Evolutionary conservation across 257 asterid genomes (phyloP).

Genomic region (Cordia subcordata): DNA sequence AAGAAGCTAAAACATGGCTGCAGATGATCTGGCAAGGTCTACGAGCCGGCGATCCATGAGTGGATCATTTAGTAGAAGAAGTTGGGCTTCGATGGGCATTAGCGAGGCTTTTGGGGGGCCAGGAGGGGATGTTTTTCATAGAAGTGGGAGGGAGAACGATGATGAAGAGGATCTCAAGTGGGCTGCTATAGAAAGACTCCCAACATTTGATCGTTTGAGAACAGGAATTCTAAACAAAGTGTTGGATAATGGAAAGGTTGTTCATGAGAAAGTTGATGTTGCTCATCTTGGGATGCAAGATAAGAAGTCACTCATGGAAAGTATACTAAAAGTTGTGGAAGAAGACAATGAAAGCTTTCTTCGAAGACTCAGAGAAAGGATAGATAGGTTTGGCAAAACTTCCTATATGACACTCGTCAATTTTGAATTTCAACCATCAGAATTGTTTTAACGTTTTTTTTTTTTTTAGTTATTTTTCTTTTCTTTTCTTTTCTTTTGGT

Average conservation of each 20-base stretch:
- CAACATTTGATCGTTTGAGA: constrained; percentile 74
- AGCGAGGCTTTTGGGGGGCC: constrained; percentile 65
- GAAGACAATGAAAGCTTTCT: constrained; percentile 91
- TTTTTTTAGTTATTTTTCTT: not conserved
- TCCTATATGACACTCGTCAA: not conserved
- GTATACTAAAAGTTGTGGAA: constrained; percentile 68
- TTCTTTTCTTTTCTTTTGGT: not conserved
- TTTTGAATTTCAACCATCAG: not conserved
- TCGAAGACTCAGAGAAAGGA: constrained; percentile 68
- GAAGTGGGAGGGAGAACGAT: constrained; percentile 57
- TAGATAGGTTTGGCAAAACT: constrained; percentile 55
- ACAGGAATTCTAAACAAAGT: constrained; percentile 70
- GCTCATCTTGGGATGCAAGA: constrained; percentile 54
- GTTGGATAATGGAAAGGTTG: constrained; percentile 63
- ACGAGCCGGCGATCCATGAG: constrained; percentile 44
- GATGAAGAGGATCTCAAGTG: constrained; percentile 89
- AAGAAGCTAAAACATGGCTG: constrained; percentile 21
- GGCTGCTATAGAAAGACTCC: constrained; percentile 97
- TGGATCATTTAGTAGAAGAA: constrained; percentile 26
- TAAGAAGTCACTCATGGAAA: constrained; percentile 60
- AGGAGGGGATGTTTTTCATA: constrained; percentile 60
- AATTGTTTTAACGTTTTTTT: not conserved
- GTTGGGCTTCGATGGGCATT: constrained; percentile 77
- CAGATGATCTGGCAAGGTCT: constrained; percentile 56
- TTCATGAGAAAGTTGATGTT: constrained; percentile 65